These are phyloP conservation scores for Talaromyces albobiverticillius DNA, from an alignment of 2,329 filamentous ascomycete species.

Conservation along the genomic window DNA sequence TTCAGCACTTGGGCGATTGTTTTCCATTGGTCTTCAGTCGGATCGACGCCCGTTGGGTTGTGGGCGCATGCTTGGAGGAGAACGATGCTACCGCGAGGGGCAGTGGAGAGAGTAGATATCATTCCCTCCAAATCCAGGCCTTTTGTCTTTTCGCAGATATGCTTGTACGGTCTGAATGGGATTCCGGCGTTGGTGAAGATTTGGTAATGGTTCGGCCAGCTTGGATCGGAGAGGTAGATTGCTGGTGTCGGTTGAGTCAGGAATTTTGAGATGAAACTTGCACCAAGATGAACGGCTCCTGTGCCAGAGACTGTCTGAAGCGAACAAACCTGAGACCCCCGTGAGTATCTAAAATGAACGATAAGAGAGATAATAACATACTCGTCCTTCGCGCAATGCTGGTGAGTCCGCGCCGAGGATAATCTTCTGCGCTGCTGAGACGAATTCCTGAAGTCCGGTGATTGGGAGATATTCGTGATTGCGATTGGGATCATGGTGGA, in stretches of 20 bases:
- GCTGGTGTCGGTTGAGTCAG: conserved; percentile 65
- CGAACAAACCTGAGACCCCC: conserved; percentile 52
- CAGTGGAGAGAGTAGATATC: conserved; percentile 79
- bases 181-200: conserved; percentile 74
- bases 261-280: conserved; percentile 71
- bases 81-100: conserved; percentile 73
- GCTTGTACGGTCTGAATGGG: conserved; percentile 72
- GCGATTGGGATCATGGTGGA: neutral
- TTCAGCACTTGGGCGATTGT: conserved; percentile 71
- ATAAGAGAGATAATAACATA: too few species aligned
- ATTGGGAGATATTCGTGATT: conserved; percentile 88
- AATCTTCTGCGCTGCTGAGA: conserved; percentile 75
- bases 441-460: conserved; percentile 74
- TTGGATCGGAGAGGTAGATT: conserved; percentile 82
- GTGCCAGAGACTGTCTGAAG: conserved; percentile 90
- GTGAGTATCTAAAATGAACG: neutral
- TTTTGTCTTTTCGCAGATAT: conserved; percentile 63
- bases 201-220: conserved; percentile 91
- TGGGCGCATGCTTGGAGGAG: conserved; percentile 87
- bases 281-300: conserved; percentile 81
- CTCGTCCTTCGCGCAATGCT: conserved; percentile 12
- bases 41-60: conserved; percentile 90
- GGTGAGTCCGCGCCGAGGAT: conserved; percentile 63
- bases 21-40: conserved; percentile 81
- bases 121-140: conserved; percentile 36